Percentiles rank a stretch among this genome's conserved stretches.
Conservation (phyloP, 345 rosid species). For the Brassica rapa region DNA sequence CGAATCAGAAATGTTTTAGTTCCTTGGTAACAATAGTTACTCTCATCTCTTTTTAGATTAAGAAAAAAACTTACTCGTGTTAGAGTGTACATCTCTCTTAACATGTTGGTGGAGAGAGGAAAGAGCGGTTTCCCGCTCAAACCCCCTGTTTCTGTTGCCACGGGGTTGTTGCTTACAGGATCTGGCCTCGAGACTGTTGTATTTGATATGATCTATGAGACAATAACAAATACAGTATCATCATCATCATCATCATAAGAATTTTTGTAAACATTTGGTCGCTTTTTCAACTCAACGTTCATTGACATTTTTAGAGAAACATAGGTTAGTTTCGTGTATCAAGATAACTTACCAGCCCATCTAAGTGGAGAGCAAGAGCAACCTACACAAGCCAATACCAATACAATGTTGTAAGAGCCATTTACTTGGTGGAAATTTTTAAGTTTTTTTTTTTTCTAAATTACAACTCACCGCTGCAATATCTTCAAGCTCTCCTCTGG, state of each 20-base stretch:
- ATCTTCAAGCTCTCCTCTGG: slow-evolving; percentile 94
- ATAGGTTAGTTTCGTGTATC: background rate
- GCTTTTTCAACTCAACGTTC: no score
- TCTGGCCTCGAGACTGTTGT: slow-evolving; percentile 92
- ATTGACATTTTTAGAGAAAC: background rate
- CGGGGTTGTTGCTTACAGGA: slow-evolving; percentile 53
- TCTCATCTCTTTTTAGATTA: background rate
- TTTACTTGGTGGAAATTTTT: background rate
- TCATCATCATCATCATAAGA: background rate
- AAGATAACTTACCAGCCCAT: slow-evolving; percentile 78
- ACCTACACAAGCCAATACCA: slow-evolving; percentile 56
- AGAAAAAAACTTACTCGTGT: slow-evolving; percentile 66
- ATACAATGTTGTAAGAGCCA: slow-evolving; percentile 40
- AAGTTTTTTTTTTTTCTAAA: slow-evolving; percentile 1
- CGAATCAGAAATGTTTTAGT: slow-evolving; percentile 13
- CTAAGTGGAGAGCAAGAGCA: slow-evolving; percentile 90
- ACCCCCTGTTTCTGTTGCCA: slow-evolving; percentile 82
- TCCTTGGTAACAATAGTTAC: background rate
- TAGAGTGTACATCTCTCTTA: slow-evolving; percentile 84
- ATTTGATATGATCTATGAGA: slow-evolving; percentile 79
- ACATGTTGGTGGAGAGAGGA: slow-evolving; percentile 66
- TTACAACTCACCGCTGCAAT: slow-evolving; percentile 78
- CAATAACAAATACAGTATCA: background rate
- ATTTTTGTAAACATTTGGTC: no score
- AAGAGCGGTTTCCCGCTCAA: slow-evolving; percentile 91